These are phyloP conservation scores for Schwanniomyces polymorphus DNA, from an alignment of 805 yeast species.

Conservation along the genomic window DNA sequence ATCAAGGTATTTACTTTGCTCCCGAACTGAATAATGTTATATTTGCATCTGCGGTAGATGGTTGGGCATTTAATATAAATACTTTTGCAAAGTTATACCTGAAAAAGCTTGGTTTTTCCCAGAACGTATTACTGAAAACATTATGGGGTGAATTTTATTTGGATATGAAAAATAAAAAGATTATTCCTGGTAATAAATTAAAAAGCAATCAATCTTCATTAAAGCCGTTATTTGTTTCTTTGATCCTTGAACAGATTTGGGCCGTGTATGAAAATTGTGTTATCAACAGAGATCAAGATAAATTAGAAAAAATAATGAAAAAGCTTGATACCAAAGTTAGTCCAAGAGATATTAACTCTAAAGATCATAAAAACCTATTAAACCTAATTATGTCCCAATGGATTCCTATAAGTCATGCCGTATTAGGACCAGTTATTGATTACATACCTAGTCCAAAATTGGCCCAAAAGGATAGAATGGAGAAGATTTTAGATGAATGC, in stretches of 20 bases:
- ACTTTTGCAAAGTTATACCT: slow-evolving; percentile 88
- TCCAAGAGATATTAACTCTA: slow-evolving; percentile 78
- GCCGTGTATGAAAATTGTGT: slow-evolving; percentile 76
- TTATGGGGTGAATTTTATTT: slow-evolving; percentile 93
- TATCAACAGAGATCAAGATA: slow-evolving; percentile 64
- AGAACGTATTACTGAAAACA: slow-evolving; percentile 76
- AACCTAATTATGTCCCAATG: slow-evolving; percentile 82
- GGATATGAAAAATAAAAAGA: slow-evolving; percentile 87
- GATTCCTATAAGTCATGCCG: slow-evolving; percentile 89
- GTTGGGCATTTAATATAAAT: slow-evolving; percentile 94
- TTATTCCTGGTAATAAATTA: slow-evolving; percentile 63
- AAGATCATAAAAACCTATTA: slow-evolving; percentile 66
- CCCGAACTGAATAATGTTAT: slow-evolving; percentile 89
- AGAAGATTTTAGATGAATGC: slow-evolving; percentile 52
- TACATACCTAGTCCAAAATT: slow-evolving; percentile 77
- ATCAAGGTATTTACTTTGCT: slow-evolving; percentile 78
- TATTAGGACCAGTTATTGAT: slow-evolving; percentile 80
- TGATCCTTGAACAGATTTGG: slow-evolving; percentile 91
- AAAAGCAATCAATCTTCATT: slow-evolving; percentile 51
- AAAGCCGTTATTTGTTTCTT: slow-evolving; percentile 83
- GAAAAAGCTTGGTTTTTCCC: slow-evolving; percentile 79
- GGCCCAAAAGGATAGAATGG: slow-evolving; percentile 75
- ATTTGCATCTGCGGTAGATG: slow-evolving; percentile 89
- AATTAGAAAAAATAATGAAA: slow-evolving; percentile 69
- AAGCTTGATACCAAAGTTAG: slow-evolving; percentile 66